Conservation (phyloP, 352 stramenopile genomes). For the Peronosclerospora sorghi region DNA sequence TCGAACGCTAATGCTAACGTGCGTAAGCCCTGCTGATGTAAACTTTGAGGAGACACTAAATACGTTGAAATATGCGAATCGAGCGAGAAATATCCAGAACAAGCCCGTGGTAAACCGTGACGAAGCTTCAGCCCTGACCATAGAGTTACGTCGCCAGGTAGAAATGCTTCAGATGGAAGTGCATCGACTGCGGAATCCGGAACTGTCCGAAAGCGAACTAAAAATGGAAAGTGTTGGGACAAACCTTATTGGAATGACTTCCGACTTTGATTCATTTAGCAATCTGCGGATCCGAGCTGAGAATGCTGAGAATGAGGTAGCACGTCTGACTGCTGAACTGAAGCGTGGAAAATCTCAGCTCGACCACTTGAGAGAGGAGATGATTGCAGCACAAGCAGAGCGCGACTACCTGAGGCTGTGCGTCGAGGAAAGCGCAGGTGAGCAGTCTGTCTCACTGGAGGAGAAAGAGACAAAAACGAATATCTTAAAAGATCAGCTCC, state of each 20-base stretch:
- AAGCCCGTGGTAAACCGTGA: slow-evolving; percentile 82
- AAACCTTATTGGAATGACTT: slow-evolving; percentile 52
- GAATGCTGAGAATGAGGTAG: slow-evolving; percentile 71
- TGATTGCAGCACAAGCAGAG: slow-evolving; percentile 78
- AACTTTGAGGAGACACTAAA: slow-evolving; percentile 89
- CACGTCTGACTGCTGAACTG: slow-evolving; percentile 53
- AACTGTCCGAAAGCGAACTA: slow-evolving; percentile 67
- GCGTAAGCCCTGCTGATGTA: slow-evolving; percentile 85
- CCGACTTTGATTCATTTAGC: slow-evolving; percentile 66
- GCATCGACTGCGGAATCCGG: slow-evolving; percentile 68
- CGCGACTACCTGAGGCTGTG: slow-evolving; percentile 67
- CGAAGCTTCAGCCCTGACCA: slow-evolving; percentile 55
- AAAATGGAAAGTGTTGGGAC: slow-evolving; percentile 49
- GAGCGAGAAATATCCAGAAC: slow-evolving; percentile 86
- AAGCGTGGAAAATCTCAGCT: slow-evolving; percentile 72
- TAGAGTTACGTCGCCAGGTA: slow-evolving; percentile 68
- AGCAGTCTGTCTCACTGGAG: slow-evolving; percentile 14
- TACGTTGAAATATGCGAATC: slow-evolving; percentile 88
- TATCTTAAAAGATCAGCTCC: slow-evolving; percentile 67
- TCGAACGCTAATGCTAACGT: slow-evolving; percentile 87
- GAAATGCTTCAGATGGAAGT: slow-evolving; percentile 76
- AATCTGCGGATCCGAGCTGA: slow-evolving; percentile 64
- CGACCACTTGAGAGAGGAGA: slow-evolving; percentile 74
- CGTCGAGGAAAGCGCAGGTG: slow-evolving; percentile 35
- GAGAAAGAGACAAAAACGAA: slow-evolving; percentile 51